These are phyloP conservation scores for Elongisporangium anandrum DNA, from an alignment of 352 stramenopile genomes.

Conservation along the genomic window DNA sequence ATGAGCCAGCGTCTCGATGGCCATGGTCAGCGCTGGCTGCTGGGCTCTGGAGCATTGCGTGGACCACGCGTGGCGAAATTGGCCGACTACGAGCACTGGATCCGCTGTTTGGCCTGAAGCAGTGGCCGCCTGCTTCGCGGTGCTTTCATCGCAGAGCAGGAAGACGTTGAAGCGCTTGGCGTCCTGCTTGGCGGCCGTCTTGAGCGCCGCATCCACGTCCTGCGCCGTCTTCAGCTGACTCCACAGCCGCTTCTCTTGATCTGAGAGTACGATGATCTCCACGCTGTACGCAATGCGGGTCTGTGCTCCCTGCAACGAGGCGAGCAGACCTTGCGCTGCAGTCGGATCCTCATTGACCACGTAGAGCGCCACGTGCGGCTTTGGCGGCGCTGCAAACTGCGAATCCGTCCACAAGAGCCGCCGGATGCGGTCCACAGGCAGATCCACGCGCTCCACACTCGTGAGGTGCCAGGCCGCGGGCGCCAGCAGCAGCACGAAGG, in stretches of 20 bases:
- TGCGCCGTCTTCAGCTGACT: constrained; percentile 4
- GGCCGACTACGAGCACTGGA: constrained; percentile 40
- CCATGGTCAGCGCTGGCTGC: constrained; percentile 19
- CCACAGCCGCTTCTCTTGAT: neutral
- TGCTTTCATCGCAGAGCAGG: constrained; percentile 33
- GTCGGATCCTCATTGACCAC: constrained; percentile 3
- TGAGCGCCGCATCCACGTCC: constrained; percentile 15
- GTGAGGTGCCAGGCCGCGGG: constrained; percentile 66
- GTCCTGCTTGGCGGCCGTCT: constrained; percentile 8
- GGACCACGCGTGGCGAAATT: constrained; percentile 67
- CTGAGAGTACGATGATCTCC: neutral
- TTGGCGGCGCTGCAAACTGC: constrained; percentile 16
- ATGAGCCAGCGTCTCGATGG: constrained; percentile 33
- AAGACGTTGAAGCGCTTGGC: constrained; percentile 32
- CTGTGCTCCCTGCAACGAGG: neutral
- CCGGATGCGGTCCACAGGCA: constrained; percentile 52
- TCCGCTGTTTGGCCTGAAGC: neutral
- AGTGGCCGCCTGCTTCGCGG: neutral
- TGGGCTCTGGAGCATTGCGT: constrained; percentile 18
- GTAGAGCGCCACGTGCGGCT: constrained; percentile 20
- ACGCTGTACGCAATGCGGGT: neutral
- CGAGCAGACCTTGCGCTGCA: neutral
- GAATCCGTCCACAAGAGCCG: constrained; percentile 33
- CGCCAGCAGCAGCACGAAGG: constrained; percentile 58
- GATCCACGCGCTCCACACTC: constrained; percentile 54